These are phyloP conservation scores for Lantana camara DNA, from an alignment of 257 asterid species.

Conservation along the genomic window DNA sequence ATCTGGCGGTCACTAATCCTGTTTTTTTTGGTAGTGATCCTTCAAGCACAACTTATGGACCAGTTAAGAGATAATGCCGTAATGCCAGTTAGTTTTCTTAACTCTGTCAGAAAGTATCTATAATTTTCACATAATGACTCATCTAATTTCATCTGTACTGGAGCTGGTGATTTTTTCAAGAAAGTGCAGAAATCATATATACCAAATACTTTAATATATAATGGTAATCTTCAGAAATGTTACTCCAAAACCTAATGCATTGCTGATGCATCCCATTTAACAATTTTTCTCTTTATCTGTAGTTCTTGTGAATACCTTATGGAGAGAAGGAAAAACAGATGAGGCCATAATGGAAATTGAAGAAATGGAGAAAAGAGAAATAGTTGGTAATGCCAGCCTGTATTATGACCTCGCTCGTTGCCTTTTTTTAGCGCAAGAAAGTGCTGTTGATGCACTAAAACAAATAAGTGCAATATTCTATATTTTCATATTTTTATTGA, in stretches of 20 bases:
- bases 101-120: neutral
- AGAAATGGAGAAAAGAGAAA: slow-evolving; percentile 90
- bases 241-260: slow-evolving; percentile 17
- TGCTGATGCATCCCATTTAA: slow-evolving; percentile 9
- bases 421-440: slow-evolving; percentile 92
- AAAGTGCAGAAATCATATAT: slow-evolving; percentile 72
- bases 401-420: slow-evolving; percentile 97
- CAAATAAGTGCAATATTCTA: slow-evolving; percentile 56
- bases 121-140: slow-evolving; percentile 10
- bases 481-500: neutral
- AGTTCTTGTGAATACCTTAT: slow-evolving; percentile 83
- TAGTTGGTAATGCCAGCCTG: slow-evolving; percentile 84
- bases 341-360: slow-evolving; percentile 75
- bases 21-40: no score
- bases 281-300: slow-evolving; percentile 33
- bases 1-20: no score
- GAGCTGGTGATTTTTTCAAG: slow-evolving; percentile 82
- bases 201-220: slow-evolving; percentile 87
- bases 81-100: neutral
- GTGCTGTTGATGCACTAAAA: slow-evolving; percentile 76
- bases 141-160: slow-evolving; percentile 23
- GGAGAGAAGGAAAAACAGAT: slow-evolving; percentile 79
- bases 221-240: slow-evolving; percentile 49
- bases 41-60: slow-evolving; percentile 81
- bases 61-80: slow-evolving; percentile 77